These are phyloP conservation scores for Penicillium diatomitis DNA, from an alignment of 495 filamentous ascomycete genomes.

Conservation along the genomic window DNA sequence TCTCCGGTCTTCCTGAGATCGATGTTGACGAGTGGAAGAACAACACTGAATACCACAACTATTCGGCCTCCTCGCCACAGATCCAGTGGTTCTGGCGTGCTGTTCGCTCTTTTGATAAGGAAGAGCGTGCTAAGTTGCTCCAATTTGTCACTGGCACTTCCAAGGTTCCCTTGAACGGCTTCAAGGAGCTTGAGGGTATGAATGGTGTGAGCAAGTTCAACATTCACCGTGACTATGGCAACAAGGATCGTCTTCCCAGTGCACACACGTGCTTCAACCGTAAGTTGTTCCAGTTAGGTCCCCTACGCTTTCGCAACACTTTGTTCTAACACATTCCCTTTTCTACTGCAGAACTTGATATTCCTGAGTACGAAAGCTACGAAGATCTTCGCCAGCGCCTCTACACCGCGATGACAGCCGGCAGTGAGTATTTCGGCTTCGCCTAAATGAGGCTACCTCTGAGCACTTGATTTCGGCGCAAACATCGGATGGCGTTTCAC, in stretches of 20 bases:
- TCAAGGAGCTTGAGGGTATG: constrained; percentile 99
- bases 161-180: constrained; percentile 97
- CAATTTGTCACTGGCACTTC: constrained; percentile 98
- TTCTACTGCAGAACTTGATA: constrained; percentile 71
- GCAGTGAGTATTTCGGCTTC: constrained; percentile 97
- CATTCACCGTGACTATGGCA: constrained; percentile 96
- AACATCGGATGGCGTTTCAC: constrained; percentile 44
- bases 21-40: constrained; percentile 99
- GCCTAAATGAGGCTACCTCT: constrained; percentile 45
- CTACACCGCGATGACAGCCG: constrained; percentile 88
- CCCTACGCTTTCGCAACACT: not conserved
- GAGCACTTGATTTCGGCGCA: constrained; percentile 15
- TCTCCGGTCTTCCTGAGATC: constrained; percentile 94
- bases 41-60: constrained; percentile 98
- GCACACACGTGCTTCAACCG: constrained; percentile 99
- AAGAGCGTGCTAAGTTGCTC: constrained; percentile 92
- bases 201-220: constrained; percentile 98
- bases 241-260: constrained; percentile 91
- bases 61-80: constrained; percentile 85
- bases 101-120: constrained; percentile 95
- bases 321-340: constrained; percentile 14
- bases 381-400: constrained; percentile 79
- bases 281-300: constrained; percentile 44
- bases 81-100: constrained; percentile 99
- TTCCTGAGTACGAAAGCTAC: constrained; percentile 97